Conservation (phyloP, 192 early-diverging fungal species). For the Phlyctochytrium planicorne region DNA sequence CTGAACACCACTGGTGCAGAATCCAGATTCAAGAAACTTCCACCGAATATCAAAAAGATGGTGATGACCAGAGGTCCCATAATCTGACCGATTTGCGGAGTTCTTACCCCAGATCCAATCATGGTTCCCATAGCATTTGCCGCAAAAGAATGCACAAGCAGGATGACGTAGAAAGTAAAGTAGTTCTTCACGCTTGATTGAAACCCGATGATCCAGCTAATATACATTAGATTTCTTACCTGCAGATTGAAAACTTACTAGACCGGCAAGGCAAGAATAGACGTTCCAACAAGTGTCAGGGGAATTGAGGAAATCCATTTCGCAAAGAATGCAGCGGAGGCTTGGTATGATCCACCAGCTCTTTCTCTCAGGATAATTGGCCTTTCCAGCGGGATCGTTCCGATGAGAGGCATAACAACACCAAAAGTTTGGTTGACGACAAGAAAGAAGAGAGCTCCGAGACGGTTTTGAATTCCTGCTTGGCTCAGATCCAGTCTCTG, state of each 20-base stretch:
- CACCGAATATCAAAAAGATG: slow-evolving; percentile 25
- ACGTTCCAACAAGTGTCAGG: no score
- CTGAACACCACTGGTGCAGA: slow-evolving; percentile 28
- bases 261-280: no score
- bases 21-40: slow-evolving; percentile 27
- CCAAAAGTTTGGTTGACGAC: neutral
- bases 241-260: no score
- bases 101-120: neutral
- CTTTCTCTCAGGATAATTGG: slow-evolving; percentile 52
- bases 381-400: slow-evolving; percentile 26
- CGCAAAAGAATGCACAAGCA: no score
- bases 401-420: slow-evolving; percentile 53
- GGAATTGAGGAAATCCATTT: no score
- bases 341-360: slow-evolving; percentile 60
- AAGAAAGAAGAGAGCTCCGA: slow-evolving; percentile 12
- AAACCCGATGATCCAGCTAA: no score
- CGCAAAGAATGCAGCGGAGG: slow-evolving; percentile 60
- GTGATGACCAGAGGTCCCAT: neutral
- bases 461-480: slow-evolving; percentile 5
- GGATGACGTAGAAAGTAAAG: no score
- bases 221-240: no score
- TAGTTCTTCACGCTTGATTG: no score
- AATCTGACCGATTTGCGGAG: neutral
- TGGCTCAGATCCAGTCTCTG: no score
- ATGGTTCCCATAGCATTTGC: slow-evolving; percentile 29